Conservation (phyloP, 2,329 filamentous ascomycete species). For the Raffaelea arxii region DNA sequence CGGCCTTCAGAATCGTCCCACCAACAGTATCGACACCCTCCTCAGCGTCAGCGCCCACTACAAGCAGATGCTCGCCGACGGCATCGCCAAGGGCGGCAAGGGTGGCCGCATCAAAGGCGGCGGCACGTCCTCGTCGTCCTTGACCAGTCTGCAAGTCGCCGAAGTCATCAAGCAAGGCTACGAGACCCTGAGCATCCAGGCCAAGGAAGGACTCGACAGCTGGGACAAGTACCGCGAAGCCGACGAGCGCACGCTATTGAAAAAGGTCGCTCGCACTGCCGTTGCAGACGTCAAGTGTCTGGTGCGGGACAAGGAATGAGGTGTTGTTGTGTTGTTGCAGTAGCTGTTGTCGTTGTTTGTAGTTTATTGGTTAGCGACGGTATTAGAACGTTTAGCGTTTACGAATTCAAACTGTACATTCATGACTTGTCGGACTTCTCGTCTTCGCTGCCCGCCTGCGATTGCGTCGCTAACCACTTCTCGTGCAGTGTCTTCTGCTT, state of each 20-base stretch:
- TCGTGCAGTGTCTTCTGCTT: slow-evolving; percentile 60
- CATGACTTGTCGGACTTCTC: too few species aligned
- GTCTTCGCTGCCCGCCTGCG: too few species aligned
- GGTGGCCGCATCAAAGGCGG: slow-evolving; percentile 16
- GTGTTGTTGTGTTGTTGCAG: too few species aligned
- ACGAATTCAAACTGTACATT: too few species aligned
- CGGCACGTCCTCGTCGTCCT: slow-evolving; percentile 46
- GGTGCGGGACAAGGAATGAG: slow-evolving; percentile 4
- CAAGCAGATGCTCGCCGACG: slow-evolving; percentile 63
- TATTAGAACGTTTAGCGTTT: too few species aligned
- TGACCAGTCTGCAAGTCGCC: slow-evolving; percentile 76
- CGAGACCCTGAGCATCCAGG: slow-evolving; percentile 85
- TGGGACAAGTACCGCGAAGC: slow-evolving; percentile 84
- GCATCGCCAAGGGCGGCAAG: slow-evolving; percentile 30
- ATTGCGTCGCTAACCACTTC: too few species aligned
- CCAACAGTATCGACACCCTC: slow-evolving; percentile 72
- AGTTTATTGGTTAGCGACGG: too few species aligned
- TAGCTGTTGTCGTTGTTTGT: too few species aligned
- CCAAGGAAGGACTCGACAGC: slow-evolving; percentile 73
- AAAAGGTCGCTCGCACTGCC: slow-evolving; percentile 73
- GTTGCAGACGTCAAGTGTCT: slow-evolving; percentile 46
- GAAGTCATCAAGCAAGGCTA: slow-evolving; percentile 95
- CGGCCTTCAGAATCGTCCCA: slow-evolving; percentile 42
- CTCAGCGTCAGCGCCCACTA: slow-evolving; percentile 81
- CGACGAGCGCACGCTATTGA: slow-evolving; percentile 73